phyloP scores from a whole-genome alignment of 1,139 yeast species.

The Taphrina pruni region DNA sequence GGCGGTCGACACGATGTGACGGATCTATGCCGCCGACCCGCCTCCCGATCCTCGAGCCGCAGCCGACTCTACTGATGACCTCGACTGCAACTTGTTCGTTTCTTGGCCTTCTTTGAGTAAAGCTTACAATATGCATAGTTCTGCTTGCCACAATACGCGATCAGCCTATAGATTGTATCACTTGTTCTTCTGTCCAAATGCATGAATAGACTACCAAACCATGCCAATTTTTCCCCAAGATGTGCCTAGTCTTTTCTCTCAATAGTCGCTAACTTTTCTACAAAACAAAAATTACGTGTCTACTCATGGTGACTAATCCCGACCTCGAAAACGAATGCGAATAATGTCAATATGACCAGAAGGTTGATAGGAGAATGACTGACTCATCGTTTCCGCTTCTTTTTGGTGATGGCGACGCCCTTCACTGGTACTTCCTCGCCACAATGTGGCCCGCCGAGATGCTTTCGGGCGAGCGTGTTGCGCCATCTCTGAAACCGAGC shows the following conservation, averaged over 20 bases:
- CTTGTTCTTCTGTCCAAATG: neutral
- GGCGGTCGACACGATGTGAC: conserved; percentile 45
- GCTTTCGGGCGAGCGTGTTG: conserved; percentile 28
- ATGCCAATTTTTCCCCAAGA: too few relatives aligned
- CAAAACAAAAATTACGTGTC: neutral
- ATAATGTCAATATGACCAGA: neutral
- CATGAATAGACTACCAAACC: neutral
- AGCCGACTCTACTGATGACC: neutral
- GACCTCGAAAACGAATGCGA: neutral
- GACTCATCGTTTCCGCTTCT: conserved; percentile 11
- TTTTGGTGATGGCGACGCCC: conserved; percentile 22
- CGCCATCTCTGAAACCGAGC: conserved; percentile 25
- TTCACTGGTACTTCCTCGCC: conserved; percentile 4
- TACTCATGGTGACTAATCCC: too few relatives aligned
- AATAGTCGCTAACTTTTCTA: too few relatives aligned
- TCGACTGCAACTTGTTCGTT: too few relatives aligned
- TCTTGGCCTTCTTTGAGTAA: too few relatives aligned
- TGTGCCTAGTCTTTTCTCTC: too few relatives aligned
- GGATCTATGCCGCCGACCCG: conserved; percentile 24
- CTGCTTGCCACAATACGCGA: too few relatives aligned
- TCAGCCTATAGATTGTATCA: neutral
- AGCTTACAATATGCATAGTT: too few relatives aligned
- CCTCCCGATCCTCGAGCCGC: conserved; percentile 26
- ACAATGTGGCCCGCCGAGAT: conserved; percentile 17
- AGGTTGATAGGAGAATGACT: too few relatives aligned